phyloP scores from a whole-genome alignment of 805 yeast species.

The Pichia cabralensis region DNA sequence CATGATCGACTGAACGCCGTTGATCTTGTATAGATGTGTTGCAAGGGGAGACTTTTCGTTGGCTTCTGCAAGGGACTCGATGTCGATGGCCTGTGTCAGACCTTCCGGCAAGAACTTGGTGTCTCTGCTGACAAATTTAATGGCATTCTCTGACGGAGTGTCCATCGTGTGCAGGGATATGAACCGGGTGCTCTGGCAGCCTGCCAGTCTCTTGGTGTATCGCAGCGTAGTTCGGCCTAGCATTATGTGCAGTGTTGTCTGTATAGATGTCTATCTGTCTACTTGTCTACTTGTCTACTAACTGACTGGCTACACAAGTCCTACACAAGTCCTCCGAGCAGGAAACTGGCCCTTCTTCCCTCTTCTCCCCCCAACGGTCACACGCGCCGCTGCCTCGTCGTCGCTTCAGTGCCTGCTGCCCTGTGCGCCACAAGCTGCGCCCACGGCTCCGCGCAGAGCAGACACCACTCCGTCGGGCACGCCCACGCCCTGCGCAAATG shows the following conservation, averaged over 20 bases:
- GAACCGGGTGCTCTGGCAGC: too few relatives aligned
- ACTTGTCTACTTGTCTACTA: too few relatives aligned
- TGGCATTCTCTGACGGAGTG: slow-evolving; percentile 70
- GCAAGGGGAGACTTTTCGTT: slow-evolving; percentile 56
- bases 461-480: slow-evolving; percentile 82
- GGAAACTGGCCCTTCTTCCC: too few relatives aligned
- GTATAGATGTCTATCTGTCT: not conserved
- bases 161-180: slow-evolving; percentile 33
- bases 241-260: too few relatives aligned
- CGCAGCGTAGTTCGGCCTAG: too few relatives aligned
- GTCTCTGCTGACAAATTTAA: slow-evolving; percentile 50
- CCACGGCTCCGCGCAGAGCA: slow-evolving; percentile 51
- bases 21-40: slow-evolving; percentile 42
- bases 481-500: slow-evolving; percentile 72
- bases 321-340: too few relatives aligned
- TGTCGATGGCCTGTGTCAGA: slow-evolving; percentile 36
- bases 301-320: too few relatives aligned
- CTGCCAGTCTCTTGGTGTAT: too few relatives aligned
- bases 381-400: not conserved
- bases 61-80: slow-evolving; percentile 44
- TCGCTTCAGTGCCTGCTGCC: not conserved
- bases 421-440: slow-evolving; percentile 34
- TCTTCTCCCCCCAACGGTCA: not conserved
- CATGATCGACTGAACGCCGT: slow-evolving; percentile 63
- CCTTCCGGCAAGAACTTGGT: slow-evolving; percentile 36